A percentile compares a stretch with the other conserved stretches of the same genome.
phyloP scores from a whole-genome alignment of 2,329 filamentous ascomycete species.

The Botrytis porri region DNA sequence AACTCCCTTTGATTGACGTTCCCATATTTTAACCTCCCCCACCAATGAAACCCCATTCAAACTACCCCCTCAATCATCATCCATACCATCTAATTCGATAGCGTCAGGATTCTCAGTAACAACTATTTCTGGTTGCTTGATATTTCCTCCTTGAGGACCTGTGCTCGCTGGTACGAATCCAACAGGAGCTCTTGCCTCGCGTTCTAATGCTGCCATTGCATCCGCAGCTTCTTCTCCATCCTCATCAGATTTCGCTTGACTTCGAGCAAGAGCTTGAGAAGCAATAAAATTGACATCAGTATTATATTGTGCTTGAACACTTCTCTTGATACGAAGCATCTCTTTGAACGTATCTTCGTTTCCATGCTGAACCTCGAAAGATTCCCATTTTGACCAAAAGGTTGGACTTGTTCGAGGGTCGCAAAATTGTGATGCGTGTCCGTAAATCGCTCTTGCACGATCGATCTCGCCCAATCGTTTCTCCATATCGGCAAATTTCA shows the following conservation, averaged over 20 bases:
- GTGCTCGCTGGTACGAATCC: conserved; percentile 89
- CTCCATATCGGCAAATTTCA: conserved; percentile 98
- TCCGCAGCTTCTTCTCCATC: conserved; percentile 55
- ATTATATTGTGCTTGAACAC: conserved; percentile 96
- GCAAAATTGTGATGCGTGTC: conserved; percentile 94
- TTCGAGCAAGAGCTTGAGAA: conserved; percentile 84
- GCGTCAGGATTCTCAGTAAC: conserved; percentile 73
- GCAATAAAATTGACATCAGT: conserved; percentile 99
- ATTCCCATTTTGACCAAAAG: conserved; percentile 97
- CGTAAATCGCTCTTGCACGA: conserved; percentile 90
- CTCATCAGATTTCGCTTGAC: conserved; percentile 55
- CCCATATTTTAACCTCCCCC: conserved; percentile 8
- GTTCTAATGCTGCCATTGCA: conserved; percentile 85
- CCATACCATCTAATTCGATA: conserved; percentile 68
- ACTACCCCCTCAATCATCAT: conserved; percentile 25
- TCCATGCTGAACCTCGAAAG: conserved; percentile 94
- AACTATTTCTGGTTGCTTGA: conserved; percentile 42
- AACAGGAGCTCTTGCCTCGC: conserved; percentile 80
- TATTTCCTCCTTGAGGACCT: conserved; percentile 62
- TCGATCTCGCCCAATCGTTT: conserved; percentile 89
- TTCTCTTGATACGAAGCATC: conserved; percentile 96
- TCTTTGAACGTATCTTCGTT: conserved; percentile 99
- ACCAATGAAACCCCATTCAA: neutral
- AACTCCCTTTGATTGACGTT: conserved; percentile 17
- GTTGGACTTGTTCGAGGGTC: conserved; percentile 85